A percentile compares a stretch with the other conserved stretches of the same genome.
Conservation (phyloP, 805 yeast species). For the Ogataea methylovora region DNA sequence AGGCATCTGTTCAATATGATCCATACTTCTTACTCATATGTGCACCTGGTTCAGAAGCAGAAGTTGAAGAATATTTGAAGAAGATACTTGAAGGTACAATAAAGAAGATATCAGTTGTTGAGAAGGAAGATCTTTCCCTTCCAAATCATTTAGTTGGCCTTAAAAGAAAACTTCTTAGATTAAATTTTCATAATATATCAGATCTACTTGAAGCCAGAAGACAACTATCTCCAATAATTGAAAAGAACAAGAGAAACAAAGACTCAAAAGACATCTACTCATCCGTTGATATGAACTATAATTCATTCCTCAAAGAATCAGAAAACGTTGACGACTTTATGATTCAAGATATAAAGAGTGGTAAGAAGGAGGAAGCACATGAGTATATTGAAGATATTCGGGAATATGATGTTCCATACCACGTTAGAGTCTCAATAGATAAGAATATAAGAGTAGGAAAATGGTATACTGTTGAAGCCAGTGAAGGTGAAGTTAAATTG, state of each 20-base stretch:
- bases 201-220: slow-evolving; percentile 75
- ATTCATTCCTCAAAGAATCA: slow-evolving; percentile 21
- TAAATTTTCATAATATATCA: slow-evolving; percentile 65
- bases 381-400: slow-evolving; percentile 70
- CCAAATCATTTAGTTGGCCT: slow-evolving; percentile 86
- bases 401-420: slow-evolving; percentile 96
- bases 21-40: slow-evolving; percentile 81
- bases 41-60: slow-evolving; percentile 53
- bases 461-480: slow-evolving; percentile 81
- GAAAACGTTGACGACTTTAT: slow-evolving; percentile 22
- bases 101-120: slow-evolving; percentile 45
- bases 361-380: slow-evolving; percentile 30
- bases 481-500: slow-evolving; percentile 45
- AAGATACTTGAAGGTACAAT: slow-evolving; percentile 57
- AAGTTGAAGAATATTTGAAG: slow-evolving; percentile 78
- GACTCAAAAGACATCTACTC: slow-evolving; percentile 64
- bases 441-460: slow-evolving; percentile 82
- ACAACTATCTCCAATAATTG: slow-evolving; percentile 58
- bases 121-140: slow-evolving; percentile 72
- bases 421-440: slow-evolving; percentile 94
- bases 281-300: slow-evolving; percentile 38
- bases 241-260: slow-evolving; percentile 53
- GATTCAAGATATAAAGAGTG: slow-evolving; percentile 11
- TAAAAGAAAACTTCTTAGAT: slow-evolving; percentile 52
- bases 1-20: slow-evolving; percentile 71